A percentile compares a stretch with the other conserved stretches of the same genome.
phyloP scores from a whole-genome alignment of 176 grass and related monocot species.

The Raddia distichophylla region DNA sequence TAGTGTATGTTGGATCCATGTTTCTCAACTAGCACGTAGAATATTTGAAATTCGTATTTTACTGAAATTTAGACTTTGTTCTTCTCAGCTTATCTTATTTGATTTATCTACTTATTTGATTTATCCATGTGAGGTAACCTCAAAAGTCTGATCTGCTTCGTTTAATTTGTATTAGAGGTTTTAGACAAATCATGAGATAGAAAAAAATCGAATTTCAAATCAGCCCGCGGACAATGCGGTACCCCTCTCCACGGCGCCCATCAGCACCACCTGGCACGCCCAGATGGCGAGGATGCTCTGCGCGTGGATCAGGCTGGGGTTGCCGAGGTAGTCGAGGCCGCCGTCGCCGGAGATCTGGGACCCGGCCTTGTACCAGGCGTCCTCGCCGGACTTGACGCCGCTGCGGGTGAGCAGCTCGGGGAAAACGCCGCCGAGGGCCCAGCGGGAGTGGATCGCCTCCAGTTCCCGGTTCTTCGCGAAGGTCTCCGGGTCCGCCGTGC shows the following conservation, averaged over 20 bases:
- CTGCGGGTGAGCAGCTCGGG: slow-evolving; percentile 60
- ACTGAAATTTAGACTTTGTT: too few species aligned
- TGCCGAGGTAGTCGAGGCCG: slow-evolving; percentile 64
- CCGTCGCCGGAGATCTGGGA: slow-evolving; percentile 66
- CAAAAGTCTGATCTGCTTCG: too few species aligned
- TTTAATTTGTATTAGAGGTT: too few species aligned
- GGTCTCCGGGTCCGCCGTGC: slow-evolving; percentile 59
- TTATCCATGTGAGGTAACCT: too few species aligned
- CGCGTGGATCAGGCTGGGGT: slow-evolving; percentile 64
- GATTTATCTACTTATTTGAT: too few species aligned
- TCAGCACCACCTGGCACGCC: slow-evolving; percentile 50
- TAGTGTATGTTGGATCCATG: too few species aligned
- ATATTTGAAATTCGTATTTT: too few species aligned
- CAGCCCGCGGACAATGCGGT: slow-evolving; percentile 17
- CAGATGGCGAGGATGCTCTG: slow-evolving; percentile 77
- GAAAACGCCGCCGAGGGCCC: slow-evolving; percentile 69
- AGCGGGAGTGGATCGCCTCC: slow-evolving; percentile 56
- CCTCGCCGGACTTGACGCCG: slow-evolving; percentile 60
- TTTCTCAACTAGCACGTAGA: too few species aligned
- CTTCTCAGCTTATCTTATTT: too few species aligned
- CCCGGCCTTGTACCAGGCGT: slow-evolving; percentile 66
- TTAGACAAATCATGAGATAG: too few species aligned
- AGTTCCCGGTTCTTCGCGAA: slow-evolving; percentile 68
- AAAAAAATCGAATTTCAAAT: too few species aligned
- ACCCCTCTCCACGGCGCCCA: slow-evolving; percentile 41